Base-by-base conservation (phyloP, 2,329 filamentous ascomycete species). In the Trichophyton rubrum region DNA sequence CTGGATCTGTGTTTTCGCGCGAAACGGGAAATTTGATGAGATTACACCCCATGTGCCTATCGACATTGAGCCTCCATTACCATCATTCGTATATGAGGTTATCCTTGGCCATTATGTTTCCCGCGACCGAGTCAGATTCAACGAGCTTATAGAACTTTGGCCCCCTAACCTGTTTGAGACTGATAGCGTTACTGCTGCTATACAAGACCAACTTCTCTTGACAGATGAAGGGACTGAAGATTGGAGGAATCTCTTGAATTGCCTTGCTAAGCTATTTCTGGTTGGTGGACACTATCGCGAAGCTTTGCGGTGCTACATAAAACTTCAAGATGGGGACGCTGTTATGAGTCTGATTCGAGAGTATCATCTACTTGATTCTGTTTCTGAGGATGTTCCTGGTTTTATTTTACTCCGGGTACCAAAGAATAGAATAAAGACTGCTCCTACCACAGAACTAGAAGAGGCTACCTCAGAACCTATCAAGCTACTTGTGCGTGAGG, bases 1-100 rank as follows among this genome's bases (percentile, higher is more conserved):
- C 68, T 97, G 92, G 90, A 87, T 95, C 3, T 95, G 88, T 84
- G 86, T 84, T 0, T 99, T 99, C 74, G 89, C 90, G 6, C 87
- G 90, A 45, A 87, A 88, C 1, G 82, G 89, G 64, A 90, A 85
- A 68, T 90, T 95, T 67, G 89, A 96, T 70, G 91, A 96, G 67
- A 96, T 99, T 63, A 87, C 88, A 3, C 82, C 87, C 40, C 85
- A 87, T 68, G 88, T 99, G 33, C 93, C 93, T 0, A 85, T 83
- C 1, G 83, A 85, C n/a, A 80, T 95, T 70, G 83, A 82, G 30
- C 91, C 91, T 6, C 86, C 89, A 0, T 80, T 99, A 11, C 85
- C 90, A 0, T 85, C 86, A 0, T 82, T 87, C 9, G 85, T 96
- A 20, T 99, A 96, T 71, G 92, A 97, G 71, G 84, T 92, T 22